Evolutionary conservation across 2,329 filamentous ascomycete species (phyloP), one percentile per base, ranked within the genome.

Genomic region (Alternaria angustiovoidea): DNA sequence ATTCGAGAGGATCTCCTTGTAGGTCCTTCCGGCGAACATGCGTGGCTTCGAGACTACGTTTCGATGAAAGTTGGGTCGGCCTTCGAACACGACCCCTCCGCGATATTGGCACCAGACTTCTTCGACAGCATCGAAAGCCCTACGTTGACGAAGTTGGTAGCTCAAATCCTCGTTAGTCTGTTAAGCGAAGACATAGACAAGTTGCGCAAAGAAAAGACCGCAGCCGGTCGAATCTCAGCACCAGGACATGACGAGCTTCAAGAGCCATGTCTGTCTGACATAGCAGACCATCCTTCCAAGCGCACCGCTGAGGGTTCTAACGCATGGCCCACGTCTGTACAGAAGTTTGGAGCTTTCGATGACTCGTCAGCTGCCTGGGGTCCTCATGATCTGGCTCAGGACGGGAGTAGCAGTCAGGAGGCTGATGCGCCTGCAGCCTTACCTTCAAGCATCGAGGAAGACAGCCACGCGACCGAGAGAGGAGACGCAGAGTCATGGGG

Each of bases 51-150:
- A 34, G 18, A 49, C 18, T 55, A 30, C 43, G 20, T 55, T 8
- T 28, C 14, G 9, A 20, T 26, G 36, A 49, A 55, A 48, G 43
- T 55, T 26, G 36, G 26, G n/a, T 55, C 26, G 53, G 42, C 43
- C 26, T 55, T 55, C 20, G 14, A 55, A 34, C 43, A 55, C 5
- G 53, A 55, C 26, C 20, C 12, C 34, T 7, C 36, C 1, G 16
- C n/a, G 18, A 34, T 55, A 11, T 48, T 26, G 3, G 44, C 43
- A 18, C 43, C 44, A 14, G 43, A 49, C 12, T 49, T 55, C 36
- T 55, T 55, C 14, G 53, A 49, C 34, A 55, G n/a, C 26, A 55
- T 55, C 18, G 53, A 22, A 49, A 55, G 53, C 26, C 36, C 34
- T 49, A 55, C 53, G 1, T 18, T 55, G 44, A 34, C n/a, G 38